Base-by-base conservation (phyloP, 192 early-diverging fungal genomes). In the Backusella morwellensis region DNA sequence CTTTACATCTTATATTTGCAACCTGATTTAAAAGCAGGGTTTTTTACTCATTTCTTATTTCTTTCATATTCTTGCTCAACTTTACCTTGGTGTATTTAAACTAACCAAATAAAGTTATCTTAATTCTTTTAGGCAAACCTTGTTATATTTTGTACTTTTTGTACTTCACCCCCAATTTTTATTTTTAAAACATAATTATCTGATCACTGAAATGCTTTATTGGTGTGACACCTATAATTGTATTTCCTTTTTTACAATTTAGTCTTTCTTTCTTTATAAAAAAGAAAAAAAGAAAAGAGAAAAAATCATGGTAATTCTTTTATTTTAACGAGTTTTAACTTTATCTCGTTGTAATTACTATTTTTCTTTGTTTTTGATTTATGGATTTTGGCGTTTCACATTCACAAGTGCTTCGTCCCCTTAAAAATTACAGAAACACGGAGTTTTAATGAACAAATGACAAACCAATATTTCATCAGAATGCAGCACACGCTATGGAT, bases 201-300 rank as follows among this genome's bases (percentile, higher is more conserved):
- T 63, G 56, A 63, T 63, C 56, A 63, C 56, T 63, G 56, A 63
- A 26, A 63, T 63, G 56, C 23, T 63, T 63, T 63, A 63, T 63
- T 63, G 56, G 56, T 63, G 56, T 63, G 23, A 63, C n/a, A 56
- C 54, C 11, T 56, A 23, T 21, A 56, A 26, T 63, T 63, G 11
- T 14, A 29, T 63, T 63, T 63, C 56, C 23, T 63, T 29, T 50
- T 59, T 11, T 63, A 26, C 21, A 14, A 12, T 26, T 63, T 63
- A 63, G 56, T 63, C 26, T 63, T 15, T 29, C 2, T 63, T 26
- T 63, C 1, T 12, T 63, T 12, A 29, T 63, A 14, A 29, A 29
- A 63, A 63, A 63, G 26, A 63, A 63, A 59, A 59, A 59, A 26
- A 21, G 56, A 63, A 29, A 23, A 26, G 56, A 12, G 56, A 63